A percentile compares a stretch with the other conserved stretches of the same genome.
Conservation (phyloP, 1,139 yeast species). For the Spencermartinsiella ligniputridi region DNA sequence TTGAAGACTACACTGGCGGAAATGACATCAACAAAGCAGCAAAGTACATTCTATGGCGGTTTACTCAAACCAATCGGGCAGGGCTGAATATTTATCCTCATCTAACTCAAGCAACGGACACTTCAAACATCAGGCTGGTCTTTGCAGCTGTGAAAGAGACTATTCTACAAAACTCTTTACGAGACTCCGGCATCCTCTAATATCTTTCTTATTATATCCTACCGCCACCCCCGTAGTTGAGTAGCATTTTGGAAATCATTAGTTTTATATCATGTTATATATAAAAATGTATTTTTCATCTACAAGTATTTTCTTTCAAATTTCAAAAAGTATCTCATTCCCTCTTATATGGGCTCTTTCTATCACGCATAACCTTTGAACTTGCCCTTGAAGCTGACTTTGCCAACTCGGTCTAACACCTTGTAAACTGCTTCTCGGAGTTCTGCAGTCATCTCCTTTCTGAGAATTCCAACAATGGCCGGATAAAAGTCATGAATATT, state of each 20-base stretch:
- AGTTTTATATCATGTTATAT: not conserved
- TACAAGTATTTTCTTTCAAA: too few species aligned
- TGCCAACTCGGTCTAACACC: constrained; percentile 70
- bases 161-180: constrained; percentile 74
- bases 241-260: not conserved
- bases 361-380: not conserved
- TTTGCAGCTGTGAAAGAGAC: constrained; percentile 92
- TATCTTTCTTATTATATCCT: not conserved
- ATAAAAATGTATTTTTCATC: not conserved
- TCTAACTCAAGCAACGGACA: constrained; percentile 92
- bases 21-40: constrained; percentile 89
- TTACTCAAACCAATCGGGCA: constrained; percentile 78
- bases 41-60: constrained; percentile 86
- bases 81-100: constrained; percentile 83
- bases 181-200: constrained; percentile 73
- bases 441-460: constrained; percentile 65
- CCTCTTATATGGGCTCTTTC: not conserved
- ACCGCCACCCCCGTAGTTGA: not conserved
- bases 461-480: constrained; percentile 60
- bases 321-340: too few species aligned
- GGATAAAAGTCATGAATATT: constrained; percentile 66
- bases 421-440: constrained; percentile 62
- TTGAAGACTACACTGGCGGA: constrained; percentile 91
- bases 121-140: constrained; percentile 80
- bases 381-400: constrained; percentile 22